Evolutionary conservation across 2,329 filamentous ascomycete species (phyloP).

Genomic region (Endoconidiophora polonica): DNA sequence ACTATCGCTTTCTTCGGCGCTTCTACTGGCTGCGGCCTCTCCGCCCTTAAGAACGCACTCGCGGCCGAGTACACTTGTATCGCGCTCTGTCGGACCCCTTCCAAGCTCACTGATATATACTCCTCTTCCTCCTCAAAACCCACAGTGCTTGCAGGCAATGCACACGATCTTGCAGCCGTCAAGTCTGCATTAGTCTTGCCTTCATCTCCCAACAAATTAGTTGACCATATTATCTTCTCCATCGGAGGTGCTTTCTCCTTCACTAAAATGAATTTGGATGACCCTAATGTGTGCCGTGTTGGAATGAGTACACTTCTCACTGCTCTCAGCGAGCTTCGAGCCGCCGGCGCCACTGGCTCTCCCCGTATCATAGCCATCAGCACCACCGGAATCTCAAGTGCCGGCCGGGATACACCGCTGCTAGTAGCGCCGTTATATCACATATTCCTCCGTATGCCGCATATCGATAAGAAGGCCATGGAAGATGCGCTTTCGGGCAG

Average conservation of each 20-base stretch:
- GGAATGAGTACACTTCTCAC: conserved; percentile 27
- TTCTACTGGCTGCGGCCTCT: conserved; percentile 32
- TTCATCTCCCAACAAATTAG: conserved; percentile 19
- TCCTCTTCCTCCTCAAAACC: conserved; percentile 20
- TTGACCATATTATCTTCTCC: conserved; percentile 30
- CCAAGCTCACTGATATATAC: conserved; percentile 27
- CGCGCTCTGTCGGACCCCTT: conserved; percentile 33
- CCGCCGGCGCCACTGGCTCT: conserved; percentile 16
- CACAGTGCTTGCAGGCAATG: conserved; percentile 30
- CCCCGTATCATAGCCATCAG: conserved; percentile 23
- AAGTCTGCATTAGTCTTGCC: conserved; percentile 21
- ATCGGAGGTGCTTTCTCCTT: conserved; percentile 26
- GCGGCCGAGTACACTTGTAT: conserved; percentile 29
- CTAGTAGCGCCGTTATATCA: conserved; percentile 28
- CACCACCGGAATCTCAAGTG: conserved; percentile 24
- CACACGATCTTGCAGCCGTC: conserved; percentile 25
- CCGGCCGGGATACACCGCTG: conserved; percentile 27
- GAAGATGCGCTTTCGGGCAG: conserved; percentile 21
- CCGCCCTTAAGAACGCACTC: conserved; percentile 29
- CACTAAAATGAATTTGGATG: conserved; percentile 23
- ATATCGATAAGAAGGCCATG: conserved; percentile 32
- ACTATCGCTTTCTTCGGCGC: conserved; percentile 37
- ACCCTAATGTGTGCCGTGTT: conserved; percentile 31
- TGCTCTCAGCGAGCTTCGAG: conserved; percentile 21
- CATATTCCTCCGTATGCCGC: conserved; percentile 24